Conservation (phyloP, 2,329 filamentous ascomycete genomes). For the Cladophialophora yegresii region DNA sequence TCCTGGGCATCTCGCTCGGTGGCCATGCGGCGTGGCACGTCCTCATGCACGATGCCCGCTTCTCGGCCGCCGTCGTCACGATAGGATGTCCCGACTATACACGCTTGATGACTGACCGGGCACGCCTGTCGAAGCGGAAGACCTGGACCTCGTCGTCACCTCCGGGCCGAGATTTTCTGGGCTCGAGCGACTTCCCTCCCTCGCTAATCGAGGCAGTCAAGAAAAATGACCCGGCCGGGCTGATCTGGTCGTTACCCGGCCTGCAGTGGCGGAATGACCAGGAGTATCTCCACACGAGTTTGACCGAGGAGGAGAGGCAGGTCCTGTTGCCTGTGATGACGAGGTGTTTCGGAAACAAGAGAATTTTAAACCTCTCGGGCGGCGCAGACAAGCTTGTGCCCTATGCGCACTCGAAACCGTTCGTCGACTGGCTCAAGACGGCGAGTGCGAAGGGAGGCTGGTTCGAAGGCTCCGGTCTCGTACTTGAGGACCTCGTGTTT, state of each 20-base stretch:
- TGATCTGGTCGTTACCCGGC: slow-evolving; percentile 54
- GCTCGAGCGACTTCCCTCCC: slow-evolving; percentile 73
- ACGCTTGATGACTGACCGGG: slow-evolving; percentile 77
- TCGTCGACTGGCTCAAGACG: slow-evolving; percentile 59
- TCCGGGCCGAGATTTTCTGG: slow-evolving; percentile 66
- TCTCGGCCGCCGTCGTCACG: slow-evolving; percentile 75
- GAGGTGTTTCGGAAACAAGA: slow-evolving; percentile 52
- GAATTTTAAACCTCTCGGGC: slow-evolving; percentile 57
- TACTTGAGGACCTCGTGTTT: slow-evolving; percentile 60
- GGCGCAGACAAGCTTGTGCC: slow-evolving; percentile 63
- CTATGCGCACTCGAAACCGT: slow-evolving; percentile 58
- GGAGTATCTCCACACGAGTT: slow-evolving; percentile 40
- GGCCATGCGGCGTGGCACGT: slow-evolving; percentile 87
- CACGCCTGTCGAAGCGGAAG: slow-evolving; percentile 69
- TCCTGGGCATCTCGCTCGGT: slow-evolving; percentile 80
- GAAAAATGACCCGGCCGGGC: slow-evolving; percentile 71
- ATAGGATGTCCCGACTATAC: slow-evolving; percentile 90
- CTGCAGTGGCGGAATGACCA: slow-evolving; percentile 38
- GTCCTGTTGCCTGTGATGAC: slow-evolving; percentile 49
- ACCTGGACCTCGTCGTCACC: slow-evolving; percentile 56
- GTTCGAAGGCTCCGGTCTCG: slow-evolving; percentile 54
- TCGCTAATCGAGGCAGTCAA: slow-evolving; percentile 65
- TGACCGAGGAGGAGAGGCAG: slow-evolving; percentile 48
- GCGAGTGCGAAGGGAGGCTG: slow-evolving; percentile 46
- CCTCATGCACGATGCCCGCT: slow-evolving; percentile 73